phyloP scores from a whole-genome alignment of 2,329 filamentous ascomycete genomes.

The Colletotrichum salicis region DNA sequence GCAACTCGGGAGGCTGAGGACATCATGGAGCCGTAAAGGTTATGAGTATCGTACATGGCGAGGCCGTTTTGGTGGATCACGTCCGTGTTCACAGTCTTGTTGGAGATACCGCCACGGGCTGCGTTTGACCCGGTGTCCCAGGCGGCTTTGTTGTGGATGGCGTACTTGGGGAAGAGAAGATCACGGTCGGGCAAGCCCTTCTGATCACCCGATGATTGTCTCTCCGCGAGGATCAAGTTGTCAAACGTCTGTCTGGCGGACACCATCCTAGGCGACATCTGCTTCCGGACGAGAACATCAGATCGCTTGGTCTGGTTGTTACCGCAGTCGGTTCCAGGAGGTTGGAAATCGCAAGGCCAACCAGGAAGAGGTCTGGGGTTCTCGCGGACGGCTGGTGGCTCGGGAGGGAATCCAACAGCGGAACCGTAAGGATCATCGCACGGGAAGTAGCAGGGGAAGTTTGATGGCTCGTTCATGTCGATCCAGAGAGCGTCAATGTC shows the following conservation, averaged over 20 bases:
- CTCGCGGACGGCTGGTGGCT: conserved; percentile 69
- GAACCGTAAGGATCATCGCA: conserved; percentile 53
- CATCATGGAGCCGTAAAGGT: conserved; percentile 82
- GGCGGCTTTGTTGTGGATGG: conserved; percentile 71
- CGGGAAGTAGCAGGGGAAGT: conserved; percentile 41
- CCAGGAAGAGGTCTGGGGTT: conserved; percentile 74
- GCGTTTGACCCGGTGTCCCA: conserved; percentile 44
- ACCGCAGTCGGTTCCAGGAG: conserved; percentile 26
- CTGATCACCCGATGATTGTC: conserved; percentile 49
- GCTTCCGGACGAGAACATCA: conserved; percentile 2
- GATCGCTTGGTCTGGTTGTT: conserved; percentile 28
- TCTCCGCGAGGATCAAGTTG: conserved; percentile 33
- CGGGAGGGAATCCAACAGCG: conserved; percentile 64
- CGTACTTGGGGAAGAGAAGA: conserved; percentile 72
- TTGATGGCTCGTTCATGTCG: conserved; percentile 68
- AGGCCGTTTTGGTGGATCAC: conserved; percentile 75
- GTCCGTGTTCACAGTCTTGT: conserved; percentile 74
- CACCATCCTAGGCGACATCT: neutral
- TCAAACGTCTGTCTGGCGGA: conserved; percentile 15
- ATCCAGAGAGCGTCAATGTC: conserved; percentile 85
- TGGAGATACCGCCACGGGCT: conserved; percentile 57
- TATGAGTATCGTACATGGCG: conserved; percentile 80
- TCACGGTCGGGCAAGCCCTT: conserved; percentile 71
- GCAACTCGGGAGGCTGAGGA: conserved; percentile 71
- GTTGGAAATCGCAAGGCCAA: conserved; percentile 59